Evolutionary conservation across 2,329 filamentous ascomycete genomes (phyloP).

Genomic region (Metarhizium guizhouense): DNA sequence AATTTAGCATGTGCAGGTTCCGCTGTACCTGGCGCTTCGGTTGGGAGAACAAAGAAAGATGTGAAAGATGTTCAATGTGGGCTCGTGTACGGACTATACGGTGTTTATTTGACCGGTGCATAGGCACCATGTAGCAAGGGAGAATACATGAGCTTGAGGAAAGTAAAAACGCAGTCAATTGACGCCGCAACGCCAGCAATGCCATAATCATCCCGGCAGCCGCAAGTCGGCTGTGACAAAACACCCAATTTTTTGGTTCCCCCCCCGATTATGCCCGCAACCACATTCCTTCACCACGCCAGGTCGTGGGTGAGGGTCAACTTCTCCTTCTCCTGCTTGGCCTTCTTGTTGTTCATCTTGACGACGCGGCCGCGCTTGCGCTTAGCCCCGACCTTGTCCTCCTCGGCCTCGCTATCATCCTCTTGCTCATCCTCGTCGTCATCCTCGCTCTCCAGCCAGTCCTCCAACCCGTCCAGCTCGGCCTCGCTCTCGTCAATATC

Average conservation of each 20-base stretch:
- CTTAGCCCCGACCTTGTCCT: slow-evolving; percentile 46
- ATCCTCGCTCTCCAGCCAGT: slow-evolving; percentile 76
- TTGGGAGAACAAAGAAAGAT: too few relatives aligned
- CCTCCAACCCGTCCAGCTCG: slow-evolving; percentile 72
- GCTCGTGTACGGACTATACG: too few relatives aligned
- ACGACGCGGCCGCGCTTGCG: slow-evolving; percentile 40
- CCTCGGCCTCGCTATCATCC: slow-evolving; percentile 48
- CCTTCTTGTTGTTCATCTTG: slow-evolving; percentile 36
- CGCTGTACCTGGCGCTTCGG: too few relatives aligned
- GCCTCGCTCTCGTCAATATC: slow-evolving; percentile 81
- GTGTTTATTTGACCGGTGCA: too few relatives aligned
- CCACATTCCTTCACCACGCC: slow-evolving; percentile 24
- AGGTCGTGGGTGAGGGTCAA: slow-evolving; percentile 32
- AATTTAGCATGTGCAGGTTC: too few relatives aligned
- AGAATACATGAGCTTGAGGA: background rate
- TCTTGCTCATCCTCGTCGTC: slow-evolving; percentile 49
- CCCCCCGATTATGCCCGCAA: background rate
- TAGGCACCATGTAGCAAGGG: background rate
- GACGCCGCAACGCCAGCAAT: background rate
- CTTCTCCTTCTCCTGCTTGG: slow-evolving; percentile 53
- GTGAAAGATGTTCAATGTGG: too few relatives aligned
- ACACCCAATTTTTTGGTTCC: too few relatives aligned
- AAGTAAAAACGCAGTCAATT: background rate
- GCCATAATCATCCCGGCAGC: too few relatives aligned
- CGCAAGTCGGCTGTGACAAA: too few relatives aligned